Conservation (phyloP, 2,329 filamentous ascomycete species). For the Phaeophleospora eucalypticola region DNA sequence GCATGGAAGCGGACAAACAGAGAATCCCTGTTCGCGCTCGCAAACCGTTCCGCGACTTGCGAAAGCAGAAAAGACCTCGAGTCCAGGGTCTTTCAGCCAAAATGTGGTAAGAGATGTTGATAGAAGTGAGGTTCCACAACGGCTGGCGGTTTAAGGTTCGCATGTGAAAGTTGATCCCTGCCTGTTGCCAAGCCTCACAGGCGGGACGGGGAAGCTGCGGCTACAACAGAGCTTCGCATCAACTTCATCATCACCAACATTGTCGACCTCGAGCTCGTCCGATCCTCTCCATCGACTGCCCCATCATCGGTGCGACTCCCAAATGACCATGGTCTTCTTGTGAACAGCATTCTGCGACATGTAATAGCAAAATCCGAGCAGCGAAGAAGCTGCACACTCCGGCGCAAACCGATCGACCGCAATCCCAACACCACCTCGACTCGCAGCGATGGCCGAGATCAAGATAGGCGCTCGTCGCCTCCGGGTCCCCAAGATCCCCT, state of each 20-base stretch:
- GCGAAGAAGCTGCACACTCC: slow-evolving; percentile 1
- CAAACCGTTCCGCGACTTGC: background rate
- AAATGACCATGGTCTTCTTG: background rate
- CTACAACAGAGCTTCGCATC: background rate
- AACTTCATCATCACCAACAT: background rate
- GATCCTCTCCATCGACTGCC: background rate
- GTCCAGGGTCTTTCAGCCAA: too few relatives aligned
- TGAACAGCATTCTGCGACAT: background rate
- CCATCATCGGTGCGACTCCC: background rate
- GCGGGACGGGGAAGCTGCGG: background rate
- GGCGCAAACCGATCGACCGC: slow-evolving; percentile 7
- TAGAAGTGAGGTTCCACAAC: background rate
- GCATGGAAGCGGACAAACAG: background rate
- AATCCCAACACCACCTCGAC: slow-evolving; percentile 11
- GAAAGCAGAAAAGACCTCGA: too few relatives aligned
- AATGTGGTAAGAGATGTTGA: too few relatives aligned
- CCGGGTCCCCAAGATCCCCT: slow-evolving; percentile 45
- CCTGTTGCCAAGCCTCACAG: background rate
- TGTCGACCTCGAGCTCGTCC: background rate
- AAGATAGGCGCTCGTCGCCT: slow-evolving; percentile 19
- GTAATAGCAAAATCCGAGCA: slow-evolving; percentile 3
- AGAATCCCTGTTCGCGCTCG: background rate
- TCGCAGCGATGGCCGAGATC: slow-evolving; percentile 13
- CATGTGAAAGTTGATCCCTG: background rate
- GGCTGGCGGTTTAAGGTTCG: background rate